Conservation (phyloP, 73 alveolate genomes). For the Symbiodinium pilosum region DNA sequence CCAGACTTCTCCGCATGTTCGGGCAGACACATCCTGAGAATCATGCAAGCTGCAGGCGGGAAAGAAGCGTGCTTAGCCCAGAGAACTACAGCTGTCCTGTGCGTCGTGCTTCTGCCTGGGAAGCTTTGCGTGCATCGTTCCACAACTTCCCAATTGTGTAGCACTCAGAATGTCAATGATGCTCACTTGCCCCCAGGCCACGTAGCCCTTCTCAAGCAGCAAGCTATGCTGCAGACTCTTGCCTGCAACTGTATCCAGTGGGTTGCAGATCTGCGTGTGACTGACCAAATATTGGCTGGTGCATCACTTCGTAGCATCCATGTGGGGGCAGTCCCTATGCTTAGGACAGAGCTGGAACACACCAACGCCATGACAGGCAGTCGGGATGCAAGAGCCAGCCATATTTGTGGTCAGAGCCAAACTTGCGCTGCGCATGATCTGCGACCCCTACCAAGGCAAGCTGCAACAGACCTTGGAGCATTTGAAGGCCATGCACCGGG, state of each 20-base stretch:
- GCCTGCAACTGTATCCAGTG: no score
- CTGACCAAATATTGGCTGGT: background rate
- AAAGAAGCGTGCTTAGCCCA: background rate
- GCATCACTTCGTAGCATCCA: background rate
- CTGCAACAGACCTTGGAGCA: background rate
- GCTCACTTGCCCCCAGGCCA: background rate
- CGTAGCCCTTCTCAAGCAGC: background rate
- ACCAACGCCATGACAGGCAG: background rate
- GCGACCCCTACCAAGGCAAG: background rate
- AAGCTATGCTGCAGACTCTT: background rate
- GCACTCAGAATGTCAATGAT: background rate
- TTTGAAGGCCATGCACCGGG: background rate
- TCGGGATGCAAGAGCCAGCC: background rate
- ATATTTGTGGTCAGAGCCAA: background rate
- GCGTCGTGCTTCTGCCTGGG: background rate
- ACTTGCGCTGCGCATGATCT: background rate
- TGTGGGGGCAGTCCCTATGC: background rate
- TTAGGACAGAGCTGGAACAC: background rate
- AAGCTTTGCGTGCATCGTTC: background rate
- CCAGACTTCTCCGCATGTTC: background rate
- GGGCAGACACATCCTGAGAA: background rate
- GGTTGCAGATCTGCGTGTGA: background rate
- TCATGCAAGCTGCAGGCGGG: background rate
- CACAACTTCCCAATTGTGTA: background rate
- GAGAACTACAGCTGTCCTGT: no score